Evolutionary conservation across 1,284 basidiomycete genomes (phyloP).

Genomic region (Ustilago cynodontis): DNA sequence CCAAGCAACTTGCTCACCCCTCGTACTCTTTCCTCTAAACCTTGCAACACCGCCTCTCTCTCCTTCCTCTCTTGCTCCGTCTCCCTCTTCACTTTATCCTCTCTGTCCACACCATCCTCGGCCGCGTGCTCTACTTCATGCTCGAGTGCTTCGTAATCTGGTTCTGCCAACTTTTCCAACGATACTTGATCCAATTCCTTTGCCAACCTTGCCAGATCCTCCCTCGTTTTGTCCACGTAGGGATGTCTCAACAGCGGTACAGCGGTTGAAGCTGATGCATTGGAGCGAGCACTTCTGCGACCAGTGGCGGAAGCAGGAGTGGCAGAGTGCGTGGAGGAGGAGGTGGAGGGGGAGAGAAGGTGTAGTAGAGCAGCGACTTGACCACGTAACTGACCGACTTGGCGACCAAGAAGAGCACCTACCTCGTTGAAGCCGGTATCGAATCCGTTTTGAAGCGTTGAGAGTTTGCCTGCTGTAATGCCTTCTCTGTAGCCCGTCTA

Average conservation of each 20-base stretch:
- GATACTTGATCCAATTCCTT: conserved; percentile 24
- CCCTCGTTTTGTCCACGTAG: conserved; percentile 13
- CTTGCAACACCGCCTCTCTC: conserved; percentile 13
- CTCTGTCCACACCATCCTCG: neutral
- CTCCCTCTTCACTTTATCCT: conserved; percentile 11
- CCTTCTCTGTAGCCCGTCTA: conserved; percentile 89
- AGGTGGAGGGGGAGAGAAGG: conserved; percentile 17
- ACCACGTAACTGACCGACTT: conserved; percentile 80
- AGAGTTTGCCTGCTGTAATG: conserved; percentile 85
- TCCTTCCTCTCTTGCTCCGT: conserved; percentile 11
- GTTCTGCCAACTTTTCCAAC: conserved; percentile 32
- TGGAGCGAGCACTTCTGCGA: neutral
- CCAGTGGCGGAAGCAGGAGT: neutral
- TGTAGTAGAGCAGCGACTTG: conserved; percentile 75
- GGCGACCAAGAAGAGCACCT: conserved; percentile 80
- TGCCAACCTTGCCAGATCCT: conserved; percentile 15
- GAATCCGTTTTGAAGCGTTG: conserved; percentile 82
- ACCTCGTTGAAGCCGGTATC: conserved; percentile 80
- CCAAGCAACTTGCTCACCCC: conserved; percentile 16
- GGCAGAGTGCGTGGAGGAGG: neutral
- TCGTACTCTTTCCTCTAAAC: conserved; percentile 16
- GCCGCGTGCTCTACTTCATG: conserved; percentile 52
- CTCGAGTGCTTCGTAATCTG: conserved; percentile 55
- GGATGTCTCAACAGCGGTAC: conserved; percentile 20
- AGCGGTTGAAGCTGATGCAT: neutral